Base-by-base conservation (phyloP, 305 asterid species). In the Rubia balearica region DNA sequence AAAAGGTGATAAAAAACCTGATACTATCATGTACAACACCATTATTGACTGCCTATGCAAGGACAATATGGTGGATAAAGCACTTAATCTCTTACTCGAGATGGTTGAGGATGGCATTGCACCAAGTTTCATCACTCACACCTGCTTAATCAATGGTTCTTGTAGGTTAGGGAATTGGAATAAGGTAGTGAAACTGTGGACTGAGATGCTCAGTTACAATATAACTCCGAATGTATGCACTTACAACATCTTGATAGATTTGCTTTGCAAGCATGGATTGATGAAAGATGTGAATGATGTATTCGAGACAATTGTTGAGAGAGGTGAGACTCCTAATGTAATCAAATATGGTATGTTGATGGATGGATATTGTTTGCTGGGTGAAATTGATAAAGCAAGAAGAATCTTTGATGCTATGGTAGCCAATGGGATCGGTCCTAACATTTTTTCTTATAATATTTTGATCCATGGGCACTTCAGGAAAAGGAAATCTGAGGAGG, bases 1-100 rank as follows among this genome's bases (percentile, higher is more conserved):
- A 16, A 36, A 7, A 2, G 24, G 48, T 33, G 67, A 36, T 62
- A 16, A 5, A 3, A 62, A 62, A 62, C 67, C 48, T 5, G 3
- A 62, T 36, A 38, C 11, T 6, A 16, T 33, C 27, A 62, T 62
- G 12, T 62, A 62, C 27, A 62, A 1, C 67, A 17, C 67, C 48
- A 36, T 62, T 16, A 62, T 62, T 62, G 67, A 62, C 48, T 41
- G 46, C 67, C 7, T 62, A 0, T 62, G 67, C 21, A 62, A 62
- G 48, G 48, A 62, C 19, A 62, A 16, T 7, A 17, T 62, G 67
- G 17, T 38, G 22, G 67, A 36, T 62, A 41, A 62, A 62, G 27
- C 48, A 1, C 67, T 62, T 38, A 22, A 1, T 36, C 48, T 62
- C 67, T 14, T 62, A 0, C 12, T 12, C 1, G 67, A 62, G 3